These are phyloP conservation scores for Articulospora tetracladia DNA, from an alignment of 495 filamentous ascomycete species.

Conservation along the genomic window DNA sequence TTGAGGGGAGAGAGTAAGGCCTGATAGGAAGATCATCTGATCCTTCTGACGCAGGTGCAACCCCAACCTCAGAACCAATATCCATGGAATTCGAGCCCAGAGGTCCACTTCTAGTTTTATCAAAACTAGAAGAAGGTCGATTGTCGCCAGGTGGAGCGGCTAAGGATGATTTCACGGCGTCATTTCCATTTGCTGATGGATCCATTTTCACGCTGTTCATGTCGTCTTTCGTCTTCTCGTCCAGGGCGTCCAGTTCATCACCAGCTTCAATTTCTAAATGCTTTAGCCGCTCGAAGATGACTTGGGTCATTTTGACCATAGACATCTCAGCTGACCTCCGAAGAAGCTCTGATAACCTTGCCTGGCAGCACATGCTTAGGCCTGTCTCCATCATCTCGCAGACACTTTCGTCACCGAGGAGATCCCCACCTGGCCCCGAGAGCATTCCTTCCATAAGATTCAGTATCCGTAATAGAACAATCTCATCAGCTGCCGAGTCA, in stretches of 20 bases:
- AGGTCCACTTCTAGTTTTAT: constrained; percentile 14
- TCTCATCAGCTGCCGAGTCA: constrained; percentile 90
- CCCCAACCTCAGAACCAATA: constrained; percentile 16
- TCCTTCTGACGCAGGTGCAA: constrained; percentile 29
- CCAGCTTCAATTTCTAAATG: constrained; percentile 71
- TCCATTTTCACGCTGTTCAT: constrained; percentile 84
- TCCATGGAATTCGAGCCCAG: constrained; percentile 17
- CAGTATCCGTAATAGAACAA: constrained; percentile 87
- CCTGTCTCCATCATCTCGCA: constrained; percentile 99
- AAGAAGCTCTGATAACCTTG: constrained; percentile 84
- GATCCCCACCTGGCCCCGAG: constrained; percentile 82
- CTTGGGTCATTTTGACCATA: constrained; percentile 98
- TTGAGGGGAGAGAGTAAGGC: constrained; percentile 91
- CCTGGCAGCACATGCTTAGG: constrained; percentile 94
- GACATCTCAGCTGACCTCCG: constrained; percentile 90
- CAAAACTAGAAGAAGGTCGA: constrained; percentile 23
- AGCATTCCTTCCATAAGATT: constrained; percentile 99
- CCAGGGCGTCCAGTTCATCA: constrained; percentile 53
- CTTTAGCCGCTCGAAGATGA: constrained; percentile 90
- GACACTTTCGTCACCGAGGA: constrained; percentile 93
- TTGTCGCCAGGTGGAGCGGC: constrained; percentile 39
- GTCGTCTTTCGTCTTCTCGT: constrained; percentile 58
- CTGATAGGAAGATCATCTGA: constrained; percentile 57
- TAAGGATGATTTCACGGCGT: constrained; percentile 33
- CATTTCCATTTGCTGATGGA: constrained; percentile 72